A percentile compares a stretch with the other conserved stretches of the same genome.
phyloP scores from a whole-genome alignment of 345 rosid genomes.

The Garcia nutans region DNA sequence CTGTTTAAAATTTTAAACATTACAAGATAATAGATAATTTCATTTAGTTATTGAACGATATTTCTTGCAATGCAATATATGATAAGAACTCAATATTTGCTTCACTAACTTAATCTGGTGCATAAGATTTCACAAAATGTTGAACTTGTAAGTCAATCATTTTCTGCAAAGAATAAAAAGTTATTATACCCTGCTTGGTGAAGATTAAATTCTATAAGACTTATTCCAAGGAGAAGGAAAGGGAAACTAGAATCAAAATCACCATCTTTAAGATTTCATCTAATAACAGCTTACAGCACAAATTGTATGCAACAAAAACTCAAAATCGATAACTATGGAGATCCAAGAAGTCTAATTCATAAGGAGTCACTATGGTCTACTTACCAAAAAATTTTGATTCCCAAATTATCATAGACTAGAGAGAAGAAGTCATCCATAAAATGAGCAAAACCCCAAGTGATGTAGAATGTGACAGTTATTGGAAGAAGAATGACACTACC shows the following conservation, averaged over 20 bases:
- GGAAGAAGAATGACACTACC: conserved; percentile 71
- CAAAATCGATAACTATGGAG: background rate
- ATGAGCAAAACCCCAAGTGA: conserved; percentile 76
- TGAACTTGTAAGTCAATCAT: background rate
- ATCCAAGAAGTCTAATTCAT: background rate
- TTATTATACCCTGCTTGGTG: no score
- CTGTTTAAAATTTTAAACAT: no score
- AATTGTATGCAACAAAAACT: background rate
- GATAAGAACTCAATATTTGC: background rate
- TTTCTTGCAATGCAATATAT: background rate
- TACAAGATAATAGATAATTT: background rate
- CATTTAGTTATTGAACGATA: background rate
- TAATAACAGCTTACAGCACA: background rate
- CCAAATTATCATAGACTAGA: conserved; percentile 64
- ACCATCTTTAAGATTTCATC: background rate
- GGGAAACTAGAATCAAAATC: background rate
- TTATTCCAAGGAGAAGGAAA: background rate
- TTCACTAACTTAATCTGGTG: background rate
- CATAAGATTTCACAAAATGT: background rate
- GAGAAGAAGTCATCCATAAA: conserved; percentile 74
- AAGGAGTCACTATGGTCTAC: background rate
- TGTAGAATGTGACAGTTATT: conserved; percentile 65
- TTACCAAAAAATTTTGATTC: conserved; percentile 66
- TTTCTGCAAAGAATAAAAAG: background rate
- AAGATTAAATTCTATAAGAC: background rate